Evolutionary conservation across 352 stramenopile genomes (phyloP), one percentile per base, ranked within the genome.

Genomic region (Globisporangium radiosum): DNA sequence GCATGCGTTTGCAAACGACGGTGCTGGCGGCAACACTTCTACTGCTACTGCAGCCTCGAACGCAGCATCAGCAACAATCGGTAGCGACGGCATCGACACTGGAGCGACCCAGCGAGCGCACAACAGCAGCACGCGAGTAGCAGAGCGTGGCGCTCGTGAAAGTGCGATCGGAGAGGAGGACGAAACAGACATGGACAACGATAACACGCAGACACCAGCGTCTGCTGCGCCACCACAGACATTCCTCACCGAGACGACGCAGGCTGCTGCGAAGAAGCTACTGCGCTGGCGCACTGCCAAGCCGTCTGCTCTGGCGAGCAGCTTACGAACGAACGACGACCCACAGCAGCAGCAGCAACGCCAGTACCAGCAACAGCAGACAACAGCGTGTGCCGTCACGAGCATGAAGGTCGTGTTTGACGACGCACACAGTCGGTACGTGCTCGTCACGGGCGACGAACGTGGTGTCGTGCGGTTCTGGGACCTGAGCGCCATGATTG

Each of bases 381-480:
- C 49, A 42, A 6, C 49, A 43, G 10, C 64, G 1, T 66, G 63
- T 7, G 66, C 67, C 19, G 75, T 89, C 7, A 84, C 70, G 4
- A 73, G 66, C 33, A 69, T 89, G 63, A 81, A 83, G 38, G 53
- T 89, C 17, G 66, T 80, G n/a, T 72, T 69, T 4, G 76, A 91
- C 43, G 76, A 85, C 44, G 57, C 66, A 9, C 62, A 45, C 17
- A 50, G 69, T 19, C 69, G 65, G 3, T 81, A 86, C 45, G 50
- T 89, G 19, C 60, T 91, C 1, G 78, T 91, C 39, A 72, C 78
- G 0, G 81, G 78, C 0, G 81, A 91, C 38, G 81, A 89, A 49
- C 50, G 60, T 42, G 78, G 78, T 1, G 56, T 70, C 3, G 56
- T 88, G 0, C 68, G 75, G 0, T 54, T 88, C 33, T 89, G 78